Conservation (phyloP, 2,329 filamentous ascomycete species). For the Penicillium sp. region DNA sequence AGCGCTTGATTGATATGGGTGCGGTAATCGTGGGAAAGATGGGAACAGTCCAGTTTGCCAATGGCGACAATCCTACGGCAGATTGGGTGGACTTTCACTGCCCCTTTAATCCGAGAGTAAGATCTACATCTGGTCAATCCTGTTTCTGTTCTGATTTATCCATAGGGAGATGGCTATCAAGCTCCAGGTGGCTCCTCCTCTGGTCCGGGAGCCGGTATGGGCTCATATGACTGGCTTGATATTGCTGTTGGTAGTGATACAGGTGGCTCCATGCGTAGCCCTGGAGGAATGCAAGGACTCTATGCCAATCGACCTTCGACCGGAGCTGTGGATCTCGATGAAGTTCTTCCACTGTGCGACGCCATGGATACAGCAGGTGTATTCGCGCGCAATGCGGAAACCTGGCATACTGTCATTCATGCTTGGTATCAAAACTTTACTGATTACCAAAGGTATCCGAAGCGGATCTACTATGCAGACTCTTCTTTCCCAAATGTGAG, state of each 20-base stretch:
- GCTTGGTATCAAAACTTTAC: conserved; percentile 20
- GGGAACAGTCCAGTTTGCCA: conserved; percentile 36
- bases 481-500: conserved; percentile 10
- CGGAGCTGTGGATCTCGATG: conserved; percentile 18
- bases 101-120: conserved; percentile 38
- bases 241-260: conserved; percentile 22
- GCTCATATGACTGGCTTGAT: conserved; percentile 36
- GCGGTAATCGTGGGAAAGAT: conserved; percentile 46
- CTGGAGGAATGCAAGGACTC: conserved; percentile 27
- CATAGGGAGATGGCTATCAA: conserved; percentile 37
- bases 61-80: conserved; percentile 27
- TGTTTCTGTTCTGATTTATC: background rate
- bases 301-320: conserved; percentile 29
- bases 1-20: conserved; percentile 59
- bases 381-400: conserved; percentile 26
- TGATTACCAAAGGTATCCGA: conserved; percentile 24
- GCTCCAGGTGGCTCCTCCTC: conserved; percentile 24
- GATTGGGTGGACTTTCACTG: conserved; percentile 38
- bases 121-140: background rate
- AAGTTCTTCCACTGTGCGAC: conserved; percentile 27
- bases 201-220: conserved; percentile 24
- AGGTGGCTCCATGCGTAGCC: conserved; percentile 31
- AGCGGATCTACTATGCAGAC: conserved; percentile 12
- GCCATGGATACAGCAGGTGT: conserved; percentile 31
- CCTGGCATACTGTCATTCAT: conserved; percentile 17